Percentiles rank a stretch among this genome's conserved stretches.
These are phyloP conservation scores for Eucalyptus polybractea DNA, from an alignment of 345 rosid species.

Conservation along the genomic window DNA sequence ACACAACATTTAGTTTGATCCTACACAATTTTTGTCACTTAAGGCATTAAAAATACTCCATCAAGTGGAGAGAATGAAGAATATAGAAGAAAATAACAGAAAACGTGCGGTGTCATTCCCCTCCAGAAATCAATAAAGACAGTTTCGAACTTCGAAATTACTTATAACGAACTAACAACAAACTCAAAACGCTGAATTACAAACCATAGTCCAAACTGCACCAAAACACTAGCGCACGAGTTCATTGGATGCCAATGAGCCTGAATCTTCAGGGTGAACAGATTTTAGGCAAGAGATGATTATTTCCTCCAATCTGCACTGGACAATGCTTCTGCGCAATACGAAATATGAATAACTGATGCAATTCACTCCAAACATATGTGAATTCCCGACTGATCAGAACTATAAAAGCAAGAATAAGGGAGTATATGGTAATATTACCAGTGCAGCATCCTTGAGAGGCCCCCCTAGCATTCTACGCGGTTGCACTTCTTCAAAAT, in stretches of 20 bases:
- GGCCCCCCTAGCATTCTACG: conserved; percentile 68
- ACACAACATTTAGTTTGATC: background rate
- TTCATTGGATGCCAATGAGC: background rate
- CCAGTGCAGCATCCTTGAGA: conserved; percentile 66
- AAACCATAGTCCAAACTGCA: background rate
- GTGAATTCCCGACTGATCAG: background rate
- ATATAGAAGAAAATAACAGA: background rate
- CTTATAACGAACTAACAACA: background rate
- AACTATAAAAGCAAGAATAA: background rate
- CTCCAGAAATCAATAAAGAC: background rate
- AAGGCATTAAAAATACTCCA: background rate
- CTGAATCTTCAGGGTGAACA: background rate
- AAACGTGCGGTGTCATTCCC: background rate
- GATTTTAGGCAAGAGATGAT: background rate
- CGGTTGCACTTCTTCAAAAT: conserved; percentile 49
- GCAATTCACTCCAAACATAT: background rate
- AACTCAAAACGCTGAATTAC: background rate
- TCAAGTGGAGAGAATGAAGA: background rate
- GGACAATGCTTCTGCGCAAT: background rate
- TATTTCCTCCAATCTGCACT: background rate
- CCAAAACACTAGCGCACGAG: background rate
- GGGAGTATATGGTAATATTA: background rate
- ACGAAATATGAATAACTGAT: background rate
- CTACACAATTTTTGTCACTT: background rate
- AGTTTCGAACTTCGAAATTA: background rate